These are phyloP conservation scores for Coniferiporia weirii DNA, from an alignment of 1,284 basidiomycete species.

Conservation along the genomic window DNA sequence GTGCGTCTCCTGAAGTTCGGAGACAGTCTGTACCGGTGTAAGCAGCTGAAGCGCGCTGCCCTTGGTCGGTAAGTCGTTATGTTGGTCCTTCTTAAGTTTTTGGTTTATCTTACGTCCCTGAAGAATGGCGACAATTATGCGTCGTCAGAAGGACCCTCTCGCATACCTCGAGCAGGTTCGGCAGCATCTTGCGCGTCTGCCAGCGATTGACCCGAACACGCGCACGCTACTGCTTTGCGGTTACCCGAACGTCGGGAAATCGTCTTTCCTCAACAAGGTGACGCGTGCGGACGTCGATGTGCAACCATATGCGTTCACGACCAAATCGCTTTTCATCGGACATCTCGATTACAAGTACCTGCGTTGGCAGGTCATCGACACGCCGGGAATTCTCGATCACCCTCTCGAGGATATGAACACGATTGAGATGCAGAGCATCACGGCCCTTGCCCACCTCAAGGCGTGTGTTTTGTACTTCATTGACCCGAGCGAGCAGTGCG, in stretches of 20 bases:
- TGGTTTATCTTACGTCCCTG: not conserved
- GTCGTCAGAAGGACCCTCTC: conserved; percentile 92
- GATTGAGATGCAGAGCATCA: conserved; percentile 99
- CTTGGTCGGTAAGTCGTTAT: conserved; percentile 71
- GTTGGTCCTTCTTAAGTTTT: conserved; percentile 2
- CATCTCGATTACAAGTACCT: conserved; percentile 98
- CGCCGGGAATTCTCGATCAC: conserved; percentile 88
- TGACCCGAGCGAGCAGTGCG: conserved; percentile 95
- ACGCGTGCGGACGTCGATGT: conserved; percentile 97
- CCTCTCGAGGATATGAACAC: conserved; percentile 99
- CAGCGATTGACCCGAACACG: conserved; percentile 94
- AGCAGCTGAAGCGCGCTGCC: conserved; percentile 92
- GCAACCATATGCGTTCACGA: conserved; percentile 97
- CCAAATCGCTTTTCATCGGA: conserved; percentile 93
- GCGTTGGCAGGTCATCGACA: conserved; percentile 97
- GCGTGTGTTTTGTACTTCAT: conserved; percentile 93
- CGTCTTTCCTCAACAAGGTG: conserved; percentile 97
- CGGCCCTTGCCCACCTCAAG: conserved; percentile 90
- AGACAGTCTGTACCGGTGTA: conserved; percentile 93
- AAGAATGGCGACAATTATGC: conserved; percentile 96
- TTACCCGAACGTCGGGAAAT: conserved; percentile 97
- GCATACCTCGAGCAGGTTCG: conserved; percentile 97
- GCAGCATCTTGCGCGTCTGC: conserved; percentile 95
- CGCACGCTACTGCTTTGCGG: conserved; percentile 93
- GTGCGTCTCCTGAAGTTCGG: conserved; percentile 93